Evolutionary conservation across 2,329 filamentous ascomycete genomes (phyloP), one percentile per base, ranked within the genome.

Genomic region (Aureobasidium sp.): DNA sequence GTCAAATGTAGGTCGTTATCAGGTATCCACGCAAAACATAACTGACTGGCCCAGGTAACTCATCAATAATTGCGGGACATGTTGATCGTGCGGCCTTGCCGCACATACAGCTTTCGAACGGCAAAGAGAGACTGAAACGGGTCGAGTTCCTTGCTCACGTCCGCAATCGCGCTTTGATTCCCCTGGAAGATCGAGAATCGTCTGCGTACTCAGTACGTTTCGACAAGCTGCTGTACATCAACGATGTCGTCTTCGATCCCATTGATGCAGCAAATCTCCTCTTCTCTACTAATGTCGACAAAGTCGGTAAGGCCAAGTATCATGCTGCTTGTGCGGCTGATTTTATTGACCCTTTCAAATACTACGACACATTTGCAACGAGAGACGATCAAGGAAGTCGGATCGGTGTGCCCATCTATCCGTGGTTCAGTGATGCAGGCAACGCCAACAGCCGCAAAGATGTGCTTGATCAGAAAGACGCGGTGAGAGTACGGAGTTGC

Each of bases 351-450:
- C 84, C 87, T 0, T 84, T 87, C 65, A 79, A 83, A 44, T 89
- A 85, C 70, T 91, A 91, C 72, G 89, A 91, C 71, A 84, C 87
- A 0, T 91, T 89, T 71, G 88, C 87, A 1, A 83, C 86, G 22
- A 80, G 88, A 15, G 88, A 91, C 67, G 75, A 78, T 2, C 81
- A 88, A 63, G 87, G 87, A 1, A 82, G 37, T 20, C 48, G 83
- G 66, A 41, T 55, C 17, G 52, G 36, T 14, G 39, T 42, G 14
- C 81, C 81, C 31, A 80, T 84, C 37, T 91, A 83, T 72, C 88
- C 88, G 0, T 88, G 85, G 75, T 88, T 89, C 72, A 80, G 83
- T 5, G 74, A 70, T 49, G 76, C 75, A 1, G 82, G 82, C 1
- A 71, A 80, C 15, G 84, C 77, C 0, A 70, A 68, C n/a, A 78